A percentile compares a stretch with the other conserved stretches of the same genome.
phyloP scores from a whole-genome alignment of 2,329 filamentous ascomycete genomes.

The Pseudomassariella vexata region DNA sequence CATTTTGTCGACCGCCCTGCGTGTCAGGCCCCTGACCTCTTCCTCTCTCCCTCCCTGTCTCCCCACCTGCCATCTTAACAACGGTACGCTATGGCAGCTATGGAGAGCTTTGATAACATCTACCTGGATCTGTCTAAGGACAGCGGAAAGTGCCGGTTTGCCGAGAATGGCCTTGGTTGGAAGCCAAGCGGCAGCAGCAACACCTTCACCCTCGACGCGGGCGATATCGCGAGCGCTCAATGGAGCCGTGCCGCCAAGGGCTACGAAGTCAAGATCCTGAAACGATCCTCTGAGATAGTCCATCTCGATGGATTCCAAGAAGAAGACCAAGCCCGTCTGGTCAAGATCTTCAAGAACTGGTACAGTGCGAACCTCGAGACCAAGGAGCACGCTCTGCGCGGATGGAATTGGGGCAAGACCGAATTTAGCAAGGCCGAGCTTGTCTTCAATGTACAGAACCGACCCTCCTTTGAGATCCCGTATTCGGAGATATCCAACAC shows the following conservation, averaged over 20 bases:
- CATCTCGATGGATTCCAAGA: conserved; percentile 94
- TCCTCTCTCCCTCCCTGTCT: no score
- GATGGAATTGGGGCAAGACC: conserved; percentile 99
- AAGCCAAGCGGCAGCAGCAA: conserved; percentile 83
- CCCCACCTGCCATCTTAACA: conserved; percentile 6
- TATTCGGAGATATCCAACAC: conserved; percentile 98
- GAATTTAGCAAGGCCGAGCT: conserved; percentile 95
- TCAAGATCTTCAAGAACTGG: conserved; percentile 96
- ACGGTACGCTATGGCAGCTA: conserved; percentile 20
- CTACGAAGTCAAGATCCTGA: conserved; percentile 87
- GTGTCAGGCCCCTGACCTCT: no score
- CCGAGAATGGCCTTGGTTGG: conserved; percentile 93
- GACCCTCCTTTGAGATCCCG: conserved; percentile 91
- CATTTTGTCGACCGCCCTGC: no score
- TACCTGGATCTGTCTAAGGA: conserved; percentile 93
- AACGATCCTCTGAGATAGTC: conserved; percentile 76
- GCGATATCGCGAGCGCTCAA: conserved; percentile 79
- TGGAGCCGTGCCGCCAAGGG: conserved; percentile 93
- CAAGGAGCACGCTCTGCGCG: conserved; percentile 88
- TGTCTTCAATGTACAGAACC: conserved; percentile 93
- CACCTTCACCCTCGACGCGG: conserved; percentile 86
- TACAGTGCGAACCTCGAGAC: conserved; percentile 90
- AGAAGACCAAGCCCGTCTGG: conserved; percentile 86
- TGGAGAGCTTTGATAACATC: conserved; percentile 95
- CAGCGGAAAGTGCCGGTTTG: conserved; percentile 87